A percentile compares a stretch with the other conserved stretches of the same genome.
Conservation (phyloP, 495 filamentous ascomycete species). For the Aspergillus ellipticus region DNA sequence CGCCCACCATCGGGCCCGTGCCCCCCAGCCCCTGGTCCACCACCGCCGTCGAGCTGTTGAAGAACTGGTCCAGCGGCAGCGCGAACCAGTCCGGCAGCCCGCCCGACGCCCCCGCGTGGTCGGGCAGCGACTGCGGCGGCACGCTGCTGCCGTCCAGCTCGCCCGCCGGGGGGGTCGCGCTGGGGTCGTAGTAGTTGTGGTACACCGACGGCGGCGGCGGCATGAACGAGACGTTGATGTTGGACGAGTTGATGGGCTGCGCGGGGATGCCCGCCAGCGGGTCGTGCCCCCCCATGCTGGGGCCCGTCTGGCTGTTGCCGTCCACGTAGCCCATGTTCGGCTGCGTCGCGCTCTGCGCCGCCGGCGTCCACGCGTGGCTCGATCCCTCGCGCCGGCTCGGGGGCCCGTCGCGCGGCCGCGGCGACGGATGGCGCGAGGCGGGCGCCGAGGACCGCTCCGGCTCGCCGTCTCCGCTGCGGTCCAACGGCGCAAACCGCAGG, state of each 20-base stretch:
- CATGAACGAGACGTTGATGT: slow-evolving; percentile 48
- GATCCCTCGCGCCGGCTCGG: slow-evolving; percentile 30
- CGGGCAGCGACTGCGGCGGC: slow-evolving; percentile 31
- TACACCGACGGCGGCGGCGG: slow-evolving; percentile 46
- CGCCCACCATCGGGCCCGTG: slow-evolving; percentile 46
- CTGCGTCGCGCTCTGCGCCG: slow-evolving; percentile 24
- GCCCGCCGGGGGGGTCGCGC: slow-evolving; percentile 28
- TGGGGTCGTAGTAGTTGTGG: slow-evolving; percentile 46
- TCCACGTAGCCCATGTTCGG: slow-evolving; percentile 33
- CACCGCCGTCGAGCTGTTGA: slow-evolving; percentile 44
- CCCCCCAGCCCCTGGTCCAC: slow-evolving; percentile 49
- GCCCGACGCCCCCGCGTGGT: slow-evolving; percentile 28
- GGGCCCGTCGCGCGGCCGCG: slow-evolving; percentile 29
- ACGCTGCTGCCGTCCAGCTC: slow-evolving; percentile 28
- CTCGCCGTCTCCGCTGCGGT: slow-evolving; percentile 41
- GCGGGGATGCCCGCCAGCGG: slow-evolving; percentile 44
- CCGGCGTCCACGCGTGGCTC: slow-evolving; percentile 32
- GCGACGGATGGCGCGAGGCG: slow-evolving; percentile 33
- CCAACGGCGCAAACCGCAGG: slow-evolving; percentile 51
- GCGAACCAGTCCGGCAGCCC: slow-evolving; percentile 45
- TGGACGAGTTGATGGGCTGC: slow-evolving; percentile 47
- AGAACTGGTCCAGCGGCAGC: slow-evolving; percentile 49
- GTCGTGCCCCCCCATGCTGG: slow-evolving; percentile 34
- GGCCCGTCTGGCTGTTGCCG: slow-evolving; percentile 21
- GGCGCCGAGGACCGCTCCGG: slow-evolving; percentile 38